A percentile compares a stretch with the other conserved stretches of the same genome.
These are phyloP conservation scores for Truncatella angustata DNA, from an alignment of 2,329 filamentous ascomycete genomes.

Conservation along the genomic window DNA sequence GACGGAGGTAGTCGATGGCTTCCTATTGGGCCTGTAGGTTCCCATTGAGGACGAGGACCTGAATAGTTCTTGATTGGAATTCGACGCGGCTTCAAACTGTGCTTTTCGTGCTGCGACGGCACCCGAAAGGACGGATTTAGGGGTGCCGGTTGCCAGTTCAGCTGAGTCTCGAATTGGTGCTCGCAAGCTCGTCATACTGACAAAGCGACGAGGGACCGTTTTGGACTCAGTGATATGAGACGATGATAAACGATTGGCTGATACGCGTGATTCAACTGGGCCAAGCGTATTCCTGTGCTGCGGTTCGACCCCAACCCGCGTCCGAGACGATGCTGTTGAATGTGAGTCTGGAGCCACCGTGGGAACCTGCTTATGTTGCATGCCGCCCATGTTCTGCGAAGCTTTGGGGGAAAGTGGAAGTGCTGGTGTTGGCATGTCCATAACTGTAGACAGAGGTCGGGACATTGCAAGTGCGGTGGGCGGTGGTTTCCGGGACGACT, in stretches of 20 bases:
- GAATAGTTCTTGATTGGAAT: background rate
- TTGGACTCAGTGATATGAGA: background rate
- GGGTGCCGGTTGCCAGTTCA: background rate
- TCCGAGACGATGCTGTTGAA: conserved; percentile 10
- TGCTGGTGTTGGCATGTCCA: conserved; percentile 50
- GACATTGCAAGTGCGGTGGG: conserved; percentile 47
- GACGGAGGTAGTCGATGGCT: background rate
- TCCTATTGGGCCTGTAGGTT: background rate
- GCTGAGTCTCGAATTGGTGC: background rate
- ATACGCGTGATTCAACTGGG: conserved; percentile 1
- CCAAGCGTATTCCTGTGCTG: background rate
- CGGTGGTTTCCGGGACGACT: conserved; percentile 33
- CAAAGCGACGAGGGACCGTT: conserved; percentile 7
- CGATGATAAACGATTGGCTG: conserved; percentile 3
- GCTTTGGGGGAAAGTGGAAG: conserved; percentile 20
- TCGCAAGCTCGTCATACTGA: conserved; percentile 9
- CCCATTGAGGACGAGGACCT: conserved; percentile 1
- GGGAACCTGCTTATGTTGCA: background rate
- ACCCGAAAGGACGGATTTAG: conserved; percentile 4
- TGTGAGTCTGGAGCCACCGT: background rate
- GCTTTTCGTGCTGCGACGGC: background rate
- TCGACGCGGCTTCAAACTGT: background rate
- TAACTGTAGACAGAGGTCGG: conserved; percentile 52
- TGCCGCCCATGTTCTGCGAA: background rate
- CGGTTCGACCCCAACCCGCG: background rate